These are phyloP conservation scores for Sporisorium graminicola DNA, from an alignment of 1,284 basidiomycete genomes.

Conservation along the genomic window DNA sequence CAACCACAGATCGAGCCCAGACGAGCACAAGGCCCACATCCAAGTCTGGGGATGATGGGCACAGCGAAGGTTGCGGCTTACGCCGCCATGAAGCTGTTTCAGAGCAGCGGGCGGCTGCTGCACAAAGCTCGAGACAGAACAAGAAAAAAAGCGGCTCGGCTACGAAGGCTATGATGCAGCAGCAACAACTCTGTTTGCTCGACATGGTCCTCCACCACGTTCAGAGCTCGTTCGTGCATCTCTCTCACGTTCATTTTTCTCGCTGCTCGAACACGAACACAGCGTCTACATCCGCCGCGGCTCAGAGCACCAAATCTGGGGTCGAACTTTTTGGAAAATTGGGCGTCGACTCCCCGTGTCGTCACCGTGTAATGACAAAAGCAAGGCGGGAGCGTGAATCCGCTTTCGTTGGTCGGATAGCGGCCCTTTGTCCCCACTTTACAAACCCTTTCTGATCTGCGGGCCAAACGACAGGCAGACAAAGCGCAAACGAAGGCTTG, in stretches of 20 bases:
- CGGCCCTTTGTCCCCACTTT: no score
- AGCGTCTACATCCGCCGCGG: neutral
- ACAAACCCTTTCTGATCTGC: no score
- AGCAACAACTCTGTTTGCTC: neutral
- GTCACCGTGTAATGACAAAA: no score
- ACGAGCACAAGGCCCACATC: neutral
- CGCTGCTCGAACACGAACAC: neutral
- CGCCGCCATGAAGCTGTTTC: neutral
- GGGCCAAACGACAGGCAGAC: no score
- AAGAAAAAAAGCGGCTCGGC: slow-evolving; percentile 1
- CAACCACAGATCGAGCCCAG: no score
- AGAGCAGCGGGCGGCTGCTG: neutral
- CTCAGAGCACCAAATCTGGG: neutral
- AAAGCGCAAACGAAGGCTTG: no score
- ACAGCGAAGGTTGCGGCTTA: no score
- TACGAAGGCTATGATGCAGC: neutral
- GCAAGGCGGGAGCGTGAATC: no score
- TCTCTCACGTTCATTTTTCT: slow-evolving; percentile 6
- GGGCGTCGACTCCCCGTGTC: no score
- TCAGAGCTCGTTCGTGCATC: neutral
- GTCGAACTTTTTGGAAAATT: neutral
- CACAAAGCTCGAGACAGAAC: neutral
- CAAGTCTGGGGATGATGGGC: no score
- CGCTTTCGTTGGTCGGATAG: no score
- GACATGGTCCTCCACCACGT: neutral